A percentile compares a stretch with the other conserved stretches of the same genome.
phyloP scores from a whole-genome alignment of 495 filamentous ascomycete species.

The Trichoderma orchidacearum region DNA sequence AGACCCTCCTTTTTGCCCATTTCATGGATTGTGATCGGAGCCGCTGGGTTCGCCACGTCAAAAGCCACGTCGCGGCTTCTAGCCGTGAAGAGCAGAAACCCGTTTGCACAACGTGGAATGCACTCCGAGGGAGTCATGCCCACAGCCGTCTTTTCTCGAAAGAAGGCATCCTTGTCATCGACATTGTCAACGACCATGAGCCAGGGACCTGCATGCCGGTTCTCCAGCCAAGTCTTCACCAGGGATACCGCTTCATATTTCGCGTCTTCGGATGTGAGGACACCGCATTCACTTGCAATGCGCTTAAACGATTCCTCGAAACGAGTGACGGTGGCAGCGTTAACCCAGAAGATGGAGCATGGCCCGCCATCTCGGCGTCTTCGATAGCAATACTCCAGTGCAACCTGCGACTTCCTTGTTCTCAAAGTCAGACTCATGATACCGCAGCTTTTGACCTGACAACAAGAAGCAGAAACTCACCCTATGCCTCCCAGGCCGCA shows the following conservation, averaged over 20 bases:
- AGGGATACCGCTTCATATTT: slow-evolving; percentile 14
- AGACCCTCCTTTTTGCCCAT: slow-evolving; percentile 2
- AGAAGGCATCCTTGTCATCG: slow-evolving; percentile 23
- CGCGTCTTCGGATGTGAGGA: slow-evolving; percentile 8
- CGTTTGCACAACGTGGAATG: slow-evolving; percentile 10
- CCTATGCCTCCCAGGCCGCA: background rate
- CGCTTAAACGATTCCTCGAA: slow-evolving; percentile 11
- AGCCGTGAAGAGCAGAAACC: slow-evolving; percentile 15
- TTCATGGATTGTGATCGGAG: slow-evolving; percentile 12
- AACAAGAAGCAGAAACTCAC: background rate
- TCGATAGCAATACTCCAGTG: slow-evolving; percentile 3
- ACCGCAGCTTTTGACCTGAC: too few species aligned
- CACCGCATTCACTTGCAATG: slow-evolving; percentile 5
- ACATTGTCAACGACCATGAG: slow-evolving; percentile 32
- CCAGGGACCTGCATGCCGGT: slow-evolving; percentile 18
- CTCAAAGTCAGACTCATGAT: background rate
- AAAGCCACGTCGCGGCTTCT: slow-evolving; percentile 13
- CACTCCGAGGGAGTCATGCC: slow-evolving; percentile 7
- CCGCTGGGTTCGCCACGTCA: slow-evolving; percentile 6
- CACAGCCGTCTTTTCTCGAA: background rate
- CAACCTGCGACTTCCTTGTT: slow-evolving; percentile 1
- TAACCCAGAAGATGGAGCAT: slow-evolving; percentile 15
- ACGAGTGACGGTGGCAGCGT: slow-evolving; percentile 13
- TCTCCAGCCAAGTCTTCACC: slow-evolving; percentile 17
- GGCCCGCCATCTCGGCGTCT: background rate